phyloP scores from a whole-genome alignment of 83 land plant genomes.

The Picea engelmannii region DNA sequence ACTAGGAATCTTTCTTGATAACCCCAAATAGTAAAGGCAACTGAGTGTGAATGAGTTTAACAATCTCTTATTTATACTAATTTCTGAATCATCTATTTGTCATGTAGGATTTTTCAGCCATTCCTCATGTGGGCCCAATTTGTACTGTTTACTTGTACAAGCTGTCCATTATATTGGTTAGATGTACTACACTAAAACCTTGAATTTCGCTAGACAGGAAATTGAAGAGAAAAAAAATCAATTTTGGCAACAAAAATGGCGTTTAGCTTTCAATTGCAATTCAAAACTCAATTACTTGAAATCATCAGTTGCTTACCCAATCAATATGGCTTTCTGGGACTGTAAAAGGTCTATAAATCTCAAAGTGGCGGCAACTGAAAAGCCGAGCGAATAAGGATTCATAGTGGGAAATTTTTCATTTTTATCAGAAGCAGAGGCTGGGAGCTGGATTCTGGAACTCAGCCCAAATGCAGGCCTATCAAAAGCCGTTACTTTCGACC shows the following conservation, averaged over 20 bases:
- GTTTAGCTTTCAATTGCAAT: background rate
- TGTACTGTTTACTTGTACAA: no score
- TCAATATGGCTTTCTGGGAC: conserved; percentile 70
- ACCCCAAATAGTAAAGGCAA: no score
- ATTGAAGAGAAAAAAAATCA: no score
- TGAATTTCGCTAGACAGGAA: background rate
- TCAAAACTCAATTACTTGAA: conserved; percentile 12
- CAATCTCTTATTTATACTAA: no score
- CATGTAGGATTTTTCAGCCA: no score
- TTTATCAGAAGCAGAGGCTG: conserved; percentile 3
- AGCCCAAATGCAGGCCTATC: conserved; percentile 98
- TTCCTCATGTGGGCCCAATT: no score
- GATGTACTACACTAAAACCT: no score
- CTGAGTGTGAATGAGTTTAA: no score
- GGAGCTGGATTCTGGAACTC: conserved; percentile 51
- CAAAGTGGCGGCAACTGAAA: conserved; percentile 70
- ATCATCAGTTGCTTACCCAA: conserved; percentile 61
- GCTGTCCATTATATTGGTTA: no score
- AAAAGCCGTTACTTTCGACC: conserved; percentile 79
- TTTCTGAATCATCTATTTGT: no score
- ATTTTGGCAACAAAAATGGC: background rate
- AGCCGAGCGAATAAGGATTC: conserved; percentile 82
- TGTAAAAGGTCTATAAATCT: conserved; percentile 66
- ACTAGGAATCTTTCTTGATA: no score
- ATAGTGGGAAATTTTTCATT: conserved; percentile 14